Evolutionary conservation across 192 early-diverging fungal species (phyloP).

Genomic region (Linnemannia exigua): DNA sequence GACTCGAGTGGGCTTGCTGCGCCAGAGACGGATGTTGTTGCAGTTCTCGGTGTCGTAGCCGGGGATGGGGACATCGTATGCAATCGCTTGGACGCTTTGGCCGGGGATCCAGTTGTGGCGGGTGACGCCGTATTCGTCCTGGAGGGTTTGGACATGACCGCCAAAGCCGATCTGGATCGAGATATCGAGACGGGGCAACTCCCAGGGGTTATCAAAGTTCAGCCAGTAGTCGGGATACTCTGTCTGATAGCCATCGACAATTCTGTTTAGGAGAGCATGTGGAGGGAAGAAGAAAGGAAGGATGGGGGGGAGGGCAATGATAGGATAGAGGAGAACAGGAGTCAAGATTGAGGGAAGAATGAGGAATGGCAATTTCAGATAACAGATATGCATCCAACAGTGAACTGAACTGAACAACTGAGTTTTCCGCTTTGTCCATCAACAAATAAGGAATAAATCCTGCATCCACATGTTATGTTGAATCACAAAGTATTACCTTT

Average conservation of each 20-base stretch:
- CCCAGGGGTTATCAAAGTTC: conserved; percentile 97
- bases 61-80: conserved; percentile 97
- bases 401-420: neutral
- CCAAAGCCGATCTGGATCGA: conserved; percentile 92
- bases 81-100: conserved; percentile 91
- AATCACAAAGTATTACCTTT: conserved; percentile 62
- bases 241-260: conserved; percentile 95
- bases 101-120: conserved; percentile 89
- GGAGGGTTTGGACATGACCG: conserved; percentile 83
- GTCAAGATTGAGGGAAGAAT: neutral
- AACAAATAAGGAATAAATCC: neutral
- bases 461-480: neutral
- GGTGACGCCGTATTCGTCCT: conserved; percentile 75
- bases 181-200: conserved; percentile 94
- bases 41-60: conserved; percentile 95
- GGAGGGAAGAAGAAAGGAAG: neutral
- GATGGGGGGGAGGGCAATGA: neutral
- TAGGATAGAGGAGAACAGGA: neutral
- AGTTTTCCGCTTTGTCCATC: neutral
- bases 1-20: conserved; percentile 88
- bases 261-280: too few species aligned
- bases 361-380: neutral
- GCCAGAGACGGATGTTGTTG: conserved; percentile 98
- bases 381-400: neutral
- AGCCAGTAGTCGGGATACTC: conserved; percentile 98